These are phyloP conservation scores for Eucalyptus sp. DNA, from an alignment of 345 rosid genomes.

Conservation along the genomic window DNA sequence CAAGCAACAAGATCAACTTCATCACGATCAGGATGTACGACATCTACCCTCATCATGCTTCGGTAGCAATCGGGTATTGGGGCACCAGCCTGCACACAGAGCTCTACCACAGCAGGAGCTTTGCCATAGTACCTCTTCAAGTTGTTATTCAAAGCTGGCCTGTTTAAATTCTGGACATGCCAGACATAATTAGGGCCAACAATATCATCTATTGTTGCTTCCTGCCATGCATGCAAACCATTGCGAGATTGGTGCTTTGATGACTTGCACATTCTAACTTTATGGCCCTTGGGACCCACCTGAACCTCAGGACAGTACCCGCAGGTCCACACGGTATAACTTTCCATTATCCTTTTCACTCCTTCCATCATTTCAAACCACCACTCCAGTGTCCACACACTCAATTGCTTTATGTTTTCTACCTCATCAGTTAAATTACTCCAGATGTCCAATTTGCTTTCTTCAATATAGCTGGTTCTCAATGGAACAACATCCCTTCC, in stretches of 20 bases:
- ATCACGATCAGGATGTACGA: slow-evolving; percentile 63
- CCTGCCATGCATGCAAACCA: slow-evolving; percentile 90
- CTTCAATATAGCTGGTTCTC: neutral
- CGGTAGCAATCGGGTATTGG: slow-evolving; percentile 48
- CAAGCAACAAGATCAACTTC: slow-evolving; percentile 75
- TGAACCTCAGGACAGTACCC: slow-evolving; percentile 84
- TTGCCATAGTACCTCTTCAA: slow-evolving; percentile 74
- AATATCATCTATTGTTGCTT: slow-evolving; percentile 66
- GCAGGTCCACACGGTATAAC: slow-evolving; percentile 64
- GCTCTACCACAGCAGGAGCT: slow-evolving; percentile 81
- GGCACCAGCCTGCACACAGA: slow-evolving; percentile 69
- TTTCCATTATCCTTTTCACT: slow-evolving; percentile 45
- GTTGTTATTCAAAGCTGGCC: slow-evolving; percentile 44
- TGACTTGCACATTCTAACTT: slow-evolving; percentile 78
- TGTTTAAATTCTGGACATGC: slow-evolving; percentile 52
- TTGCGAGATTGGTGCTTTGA: slow-evolving; percentile 71
- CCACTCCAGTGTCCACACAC: slow-evolving; percentile 37
- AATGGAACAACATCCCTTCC: neutral
- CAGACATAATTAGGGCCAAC: slow-evolving; percentile 75
- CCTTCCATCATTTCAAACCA: slow-evolving; percentile 74
- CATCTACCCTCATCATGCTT: slow-evolving; percentile 90
- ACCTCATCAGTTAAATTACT: neutral
- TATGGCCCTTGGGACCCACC: slow-evolving; percentile 91
- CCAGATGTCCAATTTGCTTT: neutral
- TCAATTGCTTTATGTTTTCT: slow-evolving; percentile 22